A percentile compares a stretch with the other conserved stretches of the same genome.
These are phyloP conservation scores for Ophiosphaerella herpotricha DNA, from an alignment of 2,329 filamentous ascomycete species.

Conservation along the genomic window DNA sequence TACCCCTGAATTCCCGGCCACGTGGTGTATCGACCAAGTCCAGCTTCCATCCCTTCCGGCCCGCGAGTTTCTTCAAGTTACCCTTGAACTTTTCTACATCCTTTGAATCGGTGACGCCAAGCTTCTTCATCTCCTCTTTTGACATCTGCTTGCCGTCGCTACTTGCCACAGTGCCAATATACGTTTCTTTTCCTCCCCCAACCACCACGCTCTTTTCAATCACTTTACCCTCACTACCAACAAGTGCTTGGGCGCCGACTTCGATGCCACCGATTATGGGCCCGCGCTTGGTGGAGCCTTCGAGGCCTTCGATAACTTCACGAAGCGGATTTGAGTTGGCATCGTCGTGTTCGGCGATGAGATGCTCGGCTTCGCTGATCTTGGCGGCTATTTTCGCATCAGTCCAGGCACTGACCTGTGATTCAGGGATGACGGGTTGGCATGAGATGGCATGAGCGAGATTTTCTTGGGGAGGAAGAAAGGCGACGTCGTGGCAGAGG, in stretches of 20 bases:
- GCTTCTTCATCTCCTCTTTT: conserved; percentile 68
- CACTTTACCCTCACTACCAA: conserved; percentile 60
- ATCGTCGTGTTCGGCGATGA: conserved; percentile 29
- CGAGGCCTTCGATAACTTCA: conserved; percentile 33
- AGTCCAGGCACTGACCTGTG: conserved; percentile 56
- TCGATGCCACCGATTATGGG: conserved; percentile 62
- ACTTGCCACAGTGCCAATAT: conserved; percentile 57
- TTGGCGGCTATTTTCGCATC: conserved; percentile 39
- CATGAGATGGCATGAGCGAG: conserved; percentile 78
- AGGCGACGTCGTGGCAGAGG: conserved; percentile 84
- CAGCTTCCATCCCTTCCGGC: conserved; percentile 76
- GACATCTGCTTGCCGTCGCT: conserved; percentile 67
- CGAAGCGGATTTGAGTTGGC: conserved; percentile 40
- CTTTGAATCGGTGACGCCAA: conserved; percentile 66
- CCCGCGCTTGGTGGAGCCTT: conserved; percentile 42
- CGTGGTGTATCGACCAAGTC: conserved; percentile 75
- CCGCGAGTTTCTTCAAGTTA: conserved; percentile 70
- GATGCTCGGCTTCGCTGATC: conserved; percentile 29
- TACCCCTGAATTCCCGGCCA: conserved; percentile 69
- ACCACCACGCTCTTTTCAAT: conserved; percentile 59
- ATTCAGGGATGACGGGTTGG: conserved; percentile 67
- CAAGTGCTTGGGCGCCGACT: conserved; percentile 61
- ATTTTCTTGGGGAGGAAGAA: conserved; percentile 78
- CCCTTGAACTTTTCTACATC: conserved; percentile 71
- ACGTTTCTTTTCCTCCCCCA: conserved; percentile 58